Evolutionary conservation across 1,284 basidiomycete species (phyloP), one percentile per base, ranked within the genome.

Genomic region (Cutaneotrichosporon cyanovorans): DNA sequence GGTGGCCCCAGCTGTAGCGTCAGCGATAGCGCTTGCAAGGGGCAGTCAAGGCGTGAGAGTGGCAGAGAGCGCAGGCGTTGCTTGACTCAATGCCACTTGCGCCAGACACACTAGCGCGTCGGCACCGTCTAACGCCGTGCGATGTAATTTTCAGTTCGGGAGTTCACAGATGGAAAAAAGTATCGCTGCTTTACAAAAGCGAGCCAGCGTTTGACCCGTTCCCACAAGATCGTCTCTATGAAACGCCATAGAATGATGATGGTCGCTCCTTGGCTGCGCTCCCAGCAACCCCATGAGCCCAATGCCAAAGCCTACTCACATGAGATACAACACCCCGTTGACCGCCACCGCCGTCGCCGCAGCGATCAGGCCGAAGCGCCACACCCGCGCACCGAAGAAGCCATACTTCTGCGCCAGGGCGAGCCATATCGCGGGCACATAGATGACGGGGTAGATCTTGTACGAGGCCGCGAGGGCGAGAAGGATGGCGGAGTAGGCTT

Each of bases 361-460:
- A 48, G 84, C 84, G 34, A 89, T 60, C 12, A 78, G 10, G 0
- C 74, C 78, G 62, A 97, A 97, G 40, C 79, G 75, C 46, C 85
- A 65, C 14, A 83, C 82, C 45, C 74, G 74, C 51, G 46, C 37
- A 49, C 79, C 85, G 20, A 86, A 61, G 45, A 83, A 62, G 4
- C 71, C 74, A 48, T 59, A 38, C 51, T 59, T 28, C 9, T 45
- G 44, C 4, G 59, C 48, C 12, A 95, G 75, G 23, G 80, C 78
- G 0, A 81, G 77, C 40, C 91, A 73, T 50, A 90, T 82, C 21
- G 82, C 79, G 14, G 85, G 76, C 0, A 84, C 87, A 66, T 97
- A 97, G 54, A 98, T 82, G 60, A 89, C 77, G 0, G 95, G 95
- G 63, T 92, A 98, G 47, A 96, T 87, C 72, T 96, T 96, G 85